A percentile compares a stretch with the other conserved stretches of the same genome.
Evolutionary conservation across 257 asterid species (phyloP).

Genomic region (Solanum tacnaense): DNA sequence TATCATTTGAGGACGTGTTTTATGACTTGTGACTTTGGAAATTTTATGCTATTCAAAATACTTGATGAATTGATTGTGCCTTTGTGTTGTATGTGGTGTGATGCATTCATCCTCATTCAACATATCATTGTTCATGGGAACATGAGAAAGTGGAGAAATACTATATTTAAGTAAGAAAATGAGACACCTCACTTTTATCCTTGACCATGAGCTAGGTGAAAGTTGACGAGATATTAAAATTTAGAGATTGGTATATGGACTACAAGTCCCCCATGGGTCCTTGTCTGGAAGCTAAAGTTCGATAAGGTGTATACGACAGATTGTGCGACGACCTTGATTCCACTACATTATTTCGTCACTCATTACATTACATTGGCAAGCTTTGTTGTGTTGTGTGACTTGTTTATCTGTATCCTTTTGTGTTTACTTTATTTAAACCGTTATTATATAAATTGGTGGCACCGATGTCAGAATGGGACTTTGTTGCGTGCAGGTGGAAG

Average conservation of each 20-base stretch:
- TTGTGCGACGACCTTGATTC: neutral
- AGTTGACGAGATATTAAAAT: neutral
- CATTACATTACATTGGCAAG: no score
- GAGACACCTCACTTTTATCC: neutral
- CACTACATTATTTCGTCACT: neutral
- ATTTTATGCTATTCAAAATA: no score
- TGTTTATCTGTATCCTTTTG: no score
- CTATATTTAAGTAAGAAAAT: neutral
- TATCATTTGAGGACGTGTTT: neutral
- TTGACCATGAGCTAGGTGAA: neutral
- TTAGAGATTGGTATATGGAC: neutral
- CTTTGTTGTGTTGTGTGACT: no score
- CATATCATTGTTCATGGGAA: no score
- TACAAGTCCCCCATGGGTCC: neutral
- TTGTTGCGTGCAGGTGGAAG: no score
- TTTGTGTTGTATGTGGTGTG: neutral
- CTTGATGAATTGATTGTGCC: neutral
- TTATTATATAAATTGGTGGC: no score
- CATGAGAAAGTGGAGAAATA: neutral
- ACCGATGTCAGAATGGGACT: no score
- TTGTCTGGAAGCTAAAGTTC: neutral
- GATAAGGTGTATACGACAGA: neutral
- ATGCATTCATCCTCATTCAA: neutral
- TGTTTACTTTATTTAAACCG: no score
- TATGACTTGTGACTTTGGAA: neutral